Evolutionary conservation across 345 rosid genomes (phyloP).

Genomic region (Heritiera fomes): DNA sequence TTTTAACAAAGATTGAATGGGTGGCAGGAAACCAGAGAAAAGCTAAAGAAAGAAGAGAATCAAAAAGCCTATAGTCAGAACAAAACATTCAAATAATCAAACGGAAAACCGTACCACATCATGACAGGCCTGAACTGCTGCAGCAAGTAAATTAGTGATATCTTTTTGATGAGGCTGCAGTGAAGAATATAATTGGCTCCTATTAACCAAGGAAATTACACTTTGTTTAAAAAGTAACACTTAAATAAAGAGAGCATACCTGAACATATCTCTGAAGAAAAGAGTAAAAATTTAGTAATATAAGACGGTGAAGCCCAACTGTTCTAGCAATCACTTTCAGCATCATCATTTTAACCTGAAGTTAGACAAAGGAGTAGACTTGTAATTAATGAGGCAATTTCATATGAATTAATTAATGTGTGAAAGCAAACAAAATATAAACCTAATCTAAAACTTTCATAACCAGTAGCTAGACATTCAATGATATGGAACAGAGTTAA

Average conservation of each 20-base stretch:
- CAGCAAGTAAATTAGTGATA: slow-evolving; percentile 80
- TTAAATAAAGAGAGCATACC: slow-evolving; percentile 44
- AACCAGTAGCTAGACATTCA: not conserved
- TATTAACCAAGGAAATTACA: slow-evolving; percentile 1
- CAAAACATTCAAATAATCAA: slow-evolving; percentile 12
- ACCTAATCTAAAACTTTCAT: not conserved
- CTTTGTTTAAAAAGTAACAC: not conserved
- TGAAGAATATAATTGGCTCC: slow-evolving; percentile 9
- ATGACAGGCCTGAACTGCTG: slow-evolving; percentile 96
- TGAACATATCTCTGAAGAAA: slow-evolving; percentile 79
- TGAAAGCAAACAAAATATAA: slow-evolving; percentile 9
- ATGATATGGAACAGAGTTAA: not conserved
- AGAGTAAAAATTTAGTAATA: slow-evolving; percentile 71
- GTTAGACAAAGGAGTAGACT: slow-evolving; percentile 11
- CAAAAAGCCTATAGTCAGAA: slow-evolving; percentile 9
- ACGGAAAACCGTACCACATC: slow-evolving; percentile 68
- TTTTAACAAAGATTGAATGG: slow-evolving; percentile 20
- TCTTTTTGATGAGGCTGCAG: slow-evolving; percentile 94
- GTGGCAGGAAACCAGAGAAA: not conserved
- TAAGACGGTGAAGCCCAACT: slow-evolving; percentile 80
- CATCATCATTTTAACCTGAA: slow-evolving; percentile 93
- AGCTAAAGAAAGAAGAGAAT: not conserved
- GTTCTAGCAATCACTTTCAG: slow-evolving; percentile 86
- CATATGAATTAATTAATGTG: not conserved
- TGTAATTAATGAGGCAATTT: not conserved